These are phyloP conservation scores for Truncatella angustata DNA, from an alignment of 2,329 filamentous ascomycete species.

Conservation along the genomic window DNA sequence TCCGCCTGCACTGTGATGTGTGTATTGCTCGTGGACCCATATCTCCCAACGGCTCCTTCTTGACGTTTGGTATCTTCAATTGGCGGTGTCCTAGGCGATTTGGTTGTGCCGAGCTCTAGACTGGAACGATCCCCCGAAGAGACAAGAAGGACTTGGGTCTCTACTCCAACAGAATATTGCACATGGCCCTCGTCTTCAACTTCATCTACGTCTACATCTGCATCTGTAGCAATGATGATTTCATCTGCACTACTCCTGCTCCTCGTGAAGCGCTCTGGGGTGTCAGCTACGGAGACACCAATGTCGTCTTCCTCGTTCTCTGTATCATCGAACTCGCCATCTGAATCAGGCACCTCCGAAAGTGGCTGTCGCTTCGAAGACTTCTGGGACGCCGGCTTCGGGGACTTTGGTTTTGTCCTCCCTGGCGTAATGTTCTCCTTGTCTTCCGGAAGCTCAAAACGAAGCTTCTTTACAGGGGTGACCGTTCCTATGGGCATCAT, in stretches of 20 bases:
- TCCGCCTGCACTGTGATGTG: not conserved
- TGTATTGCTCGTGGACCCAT: not conserved
- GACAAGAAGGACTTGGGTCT: conserved; percentile 21
- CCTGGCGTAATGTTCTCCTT: conserved; percentile 33
- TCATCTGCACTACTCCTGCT: conserved; percentile 6
- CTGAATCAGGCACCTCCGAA: conserved; percentile 22
- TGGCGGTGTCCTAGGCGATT: conserved; percentile 6
- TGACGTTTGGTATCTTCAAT: not conserved
- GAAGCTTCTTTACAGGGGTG: conserved; percentile 23
- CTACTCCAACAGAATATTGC: conserved; percentile 16
- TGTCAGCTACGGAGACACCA: conserved; percentile 8
- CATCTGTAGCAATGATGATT: conserved; percentile 11
- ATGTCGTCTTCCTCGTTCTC: conserved; percentile 14
- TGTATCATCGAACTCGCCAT: conserved; percentile 14
- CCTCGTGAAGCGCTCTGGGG: not conserved
- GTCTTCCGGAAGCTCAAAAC: conserved; percentile 27
- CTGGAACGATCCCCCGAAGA: conserved; percentile 13
- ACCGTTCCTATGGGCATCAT: conserved; percentile 13
- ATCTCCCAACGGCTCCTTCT: not conserved
- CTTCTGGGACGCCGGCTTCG: conserved; percentile 20
- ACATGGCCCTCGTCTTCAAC: conserved; percentile 13
- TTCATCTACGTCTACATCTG: conserved; percentile 13
- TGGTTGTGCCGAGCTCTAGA: conserved; percentile 10
- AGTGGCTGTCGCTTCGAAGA: conserved; percentile 21
- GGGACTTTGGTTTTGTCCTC: conserved; percentile 27